Evolutionary conservation across 257 asterid species (phyloP).

Genomic region (Solanum chaucha): DNA sequence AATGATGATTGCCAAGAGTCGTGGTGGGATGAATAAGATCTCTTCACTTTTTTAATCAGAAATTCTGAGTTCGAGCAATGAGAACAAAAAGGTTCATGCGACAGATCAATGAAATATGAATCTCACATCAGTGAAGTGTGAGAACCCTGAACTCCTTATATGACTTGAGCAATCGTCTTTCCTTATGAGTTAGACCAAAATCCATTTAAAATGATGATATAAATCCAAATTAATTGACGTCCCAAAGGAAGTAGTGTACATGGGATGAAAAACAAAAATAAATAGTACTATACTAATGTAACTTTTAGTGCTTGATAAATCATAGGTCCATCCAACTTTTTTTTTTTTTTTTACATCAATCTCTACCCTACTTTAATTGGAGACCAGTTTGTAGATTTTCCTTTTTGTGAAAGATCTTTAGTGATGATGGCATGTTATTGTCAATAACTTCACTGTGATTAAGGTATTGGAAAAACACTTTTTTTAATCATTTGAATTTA

Average conservation of each 20-base stretch:
- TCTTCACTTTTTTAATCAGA: neutral
- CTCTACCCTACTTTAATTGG: neutral
- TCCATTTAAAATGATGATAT: neutral
- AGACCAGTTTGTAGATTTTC: neutral
- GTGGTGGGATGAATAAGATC: neutral
- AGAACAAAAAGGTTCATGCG: neutral
- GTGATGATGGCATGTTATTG: neutral
- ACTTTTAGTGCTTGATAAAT: neutral
- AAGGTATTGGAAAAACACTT: neutral
- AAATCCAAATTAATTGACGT: fast-evolving
- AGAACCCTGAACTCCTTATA: neutral
- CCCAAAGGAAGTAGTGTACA: neutral
- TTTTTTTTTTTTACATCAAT: neutral
- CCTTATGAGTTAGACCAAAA: neutral
- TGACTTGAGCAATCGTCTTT: fast-evolving
- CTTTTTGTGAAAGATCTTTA: neutral
- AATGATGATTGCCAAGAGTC: neutral
- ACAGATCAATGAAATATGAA: neutral
- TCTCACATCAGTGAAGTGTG: neutral
- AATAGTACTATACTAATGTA: neutral
- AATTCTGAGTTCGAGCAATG: fast-evolving
- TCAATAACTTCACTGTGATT: neutral
- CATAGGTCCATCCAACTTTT: neutral
- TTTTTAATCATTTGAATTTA: neutral
- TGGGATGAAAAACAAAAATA: neutral